Evolutionary conservation across 1,284 basidiomycete genomes (phyloP), one percentile per base, ranked within the genome.

Genomic region (Amylostereum chailletii): DNA sequence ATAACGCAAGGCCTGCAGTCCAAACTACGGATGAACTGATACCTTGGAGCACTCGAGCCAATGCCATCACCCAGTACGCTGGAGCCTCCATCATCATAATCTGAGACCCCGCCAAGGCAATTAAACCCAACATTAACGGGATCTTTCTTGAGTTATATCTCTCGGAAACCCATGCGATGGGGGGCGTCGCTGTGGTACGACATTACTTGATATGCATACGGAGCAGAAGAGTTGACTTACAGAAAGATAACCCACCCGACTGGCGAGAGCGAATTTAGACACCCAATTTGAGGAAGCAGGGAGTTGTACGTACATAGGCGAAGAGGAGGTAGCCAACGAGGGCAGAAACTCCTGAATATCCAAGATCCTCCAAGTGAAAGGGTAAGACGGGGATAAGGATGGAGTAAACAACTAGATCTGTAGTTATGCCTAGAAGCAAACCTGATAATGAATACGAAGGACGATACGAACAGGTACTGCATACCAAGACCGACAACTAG

Each of bases 11-110:
- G 0, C 82, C 84, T 39, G 86, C 77, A 0, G 84, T 76, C 87
- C 87, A 90, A 5, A 91, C 75, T 56, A 88, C 75, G 1, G 84
- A 81, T 1, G 82, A 85, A 34, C 81, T 80, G 11, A 85, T 66
- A 1, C 89, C 88, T 64, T 90, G 88, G 5, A 88, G 51, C 11
- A 83, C 65, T 26, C 89, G 78, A 11, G 86, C 82, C 32, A 90
- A 39, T 9, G 77, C 77, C 85, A 91, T 88, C 9, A 85, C 66
- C 65, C 79, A 71, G 58, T 81, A 91, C 26, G 70, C 74, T 2
- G 76, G 79, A 0, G 85, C 83, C 52, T 87, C 77, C 86, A 90
- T 90, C 45, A 91, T 74, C 68, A 90, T 71, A 27, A 90, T 65
- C 60, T 81, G 76, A 11, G 81, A 75, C 3, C 71, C 79, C 6